Conservation (phyloP, 345 rosid genomes). For the Erucastrum elatum region DNA sequence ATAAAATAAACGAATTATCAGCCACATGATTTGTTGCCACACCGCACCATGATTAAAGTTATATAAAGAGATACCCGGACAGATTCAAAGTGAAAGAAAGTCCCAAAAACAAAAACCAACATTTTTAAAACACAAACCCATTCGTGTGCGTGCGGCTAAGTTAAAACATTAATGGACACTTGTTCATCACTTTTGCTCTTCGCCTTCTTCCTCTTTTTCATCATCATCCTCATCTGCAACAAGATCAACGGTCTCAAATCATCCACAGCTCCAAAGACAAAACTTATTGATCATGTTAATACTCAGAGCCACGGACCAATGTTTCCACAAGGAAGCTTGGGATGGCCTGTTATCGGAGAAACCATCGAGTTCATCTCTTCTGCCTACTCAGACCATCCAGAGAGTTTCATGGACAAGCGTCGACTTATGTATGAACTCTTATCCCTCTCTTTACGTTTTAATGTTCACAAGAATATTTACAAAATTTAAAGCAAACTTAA, state of each 20-base stretch:
- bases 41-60: slow-evolving; percentile 42
- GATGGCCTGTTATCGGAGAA: slow-evolving; percentile 93
- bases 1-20: slow-evolving; percentile 13
- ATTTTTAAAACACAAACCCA: slow-evolving; percentile 24
- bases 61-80: slow-evolving; percentile 31
- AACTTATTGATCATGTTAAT: slow-evolving; percentile 9
- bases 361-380: slow-evolving; percentile 79
- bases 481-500: background rate
- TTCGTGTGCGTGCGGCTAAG: slow-evolving; percentile 38
- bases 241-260: slow-evolving; percentile 34
- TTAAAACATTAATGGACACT: slow-evolving; percentile 39
- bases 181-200: slow-evolving; percentile 40
- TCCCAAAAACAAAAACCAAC: slow-evolving; percentile 20
- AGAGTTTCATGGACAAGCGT: slow-evolving; percentile 85
- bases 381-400: slow-evolving; percentile 88
- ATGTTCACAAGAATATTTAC: background rate
- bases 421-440: slow-evolving; percentile 53
- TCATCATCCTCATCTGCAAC: slow-evolving; percentile 37
- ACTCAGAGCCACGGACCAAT: slow-evolving; percentile 4
- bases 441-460: background rate
- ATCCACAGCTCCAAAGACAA: slow-evolving; percentile 24
- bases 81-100: slow-evolving; percentile 40
- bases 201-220: slow-evolving; percentile 33
- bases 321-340: slow-evolving; percentile 72
- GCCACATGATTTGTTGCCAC: slow-evolving; percentile 40